These are phyloP conservation scores for Drechslerella coelobrocha DNA, from an alignment of 2,329 filamentous ascomycete genomes.

Conservation along the genomic window DNA sequence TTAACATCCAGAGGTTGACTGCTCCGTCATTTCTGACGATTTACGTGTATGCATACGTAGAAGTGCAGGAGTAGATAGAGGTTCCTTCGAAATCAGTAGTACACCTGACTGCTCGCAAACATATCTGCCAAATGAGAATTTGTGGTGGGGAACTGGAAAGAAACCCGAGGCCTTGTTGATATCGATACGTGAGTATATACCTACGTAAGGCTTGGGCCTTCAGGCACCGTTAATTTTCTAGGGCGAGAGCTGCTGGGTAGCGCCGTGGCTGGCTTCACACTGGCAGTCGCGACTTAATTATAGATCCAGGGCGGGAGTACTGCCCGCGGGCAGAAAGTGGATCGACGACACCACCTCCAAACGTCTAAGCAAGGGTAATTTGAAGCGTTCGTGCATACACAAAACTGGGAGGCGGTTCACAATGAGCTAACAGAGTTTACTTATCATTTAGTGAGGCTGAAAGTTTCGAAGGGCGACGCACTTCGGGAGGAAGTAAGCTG, in stretches of 20 bases:
- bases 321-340: not conserved
- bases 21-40: no score
- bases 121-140: conserved; percentile 2
- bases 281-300: no score
- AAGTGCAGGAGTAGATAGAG: not conserved
- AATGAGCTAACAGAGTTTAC: not conserved
- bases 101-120: no score
- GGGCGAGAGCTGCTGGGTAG: not conserved
- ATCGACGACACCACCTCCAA: not conserved
- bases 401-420: not conserved
- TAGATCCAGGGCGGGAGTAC: not conserved
- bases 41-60: no score
- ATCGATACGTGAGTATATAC: not conserved
- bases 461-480: not conserved
- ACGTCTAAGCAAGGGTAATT: not conserved
- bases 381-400: not conserved
- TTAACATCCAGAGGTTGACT: no score
- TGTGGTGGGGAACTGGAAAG: conserved; percentile 37
- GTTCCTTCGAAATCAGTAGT: not conserved
- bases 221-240: not conserved
- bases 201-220: not conserved
- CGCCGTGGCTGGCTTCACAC: no score
- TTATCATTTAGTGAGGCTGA: conserved; percentile 1
- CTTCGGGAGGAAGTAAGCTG: not conserved
- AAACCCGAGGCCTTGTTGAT: conserved; percentile 17